Conservation (phyloP, 768 basidiomycete species). For the Psilocybe tampanensis region DNA sequence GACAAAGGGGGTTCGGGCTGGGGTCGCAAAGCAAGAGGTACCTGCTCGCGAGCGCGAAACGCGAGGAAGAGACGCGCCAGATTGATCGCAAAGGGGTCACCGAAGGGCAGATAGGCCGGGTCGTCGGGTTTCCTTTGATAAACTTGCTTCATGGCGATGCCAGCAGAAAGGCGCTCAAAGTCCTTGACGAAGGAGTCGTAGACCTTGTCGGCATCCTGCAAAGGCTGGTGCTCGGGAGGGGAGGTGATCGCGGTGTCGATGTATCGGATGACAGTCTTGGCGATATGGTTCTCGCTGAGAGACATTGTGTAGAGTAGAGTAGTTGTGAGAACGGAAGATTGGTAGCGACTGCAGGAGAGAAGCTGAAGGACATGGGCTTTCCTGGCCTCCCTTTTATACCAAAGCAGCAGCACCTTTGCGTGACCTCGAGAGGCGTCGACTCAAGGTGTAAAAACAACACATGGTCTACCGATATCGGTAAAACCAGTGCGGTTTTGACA, state of each 20-base stretch:
- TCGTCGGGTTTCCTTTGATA: background rate
- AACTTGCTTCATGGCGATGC: background rate
- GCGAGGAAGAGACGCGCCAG: background rate
- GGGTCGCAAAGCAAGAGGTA: background rate
- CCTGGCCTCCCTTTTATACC: background rate
- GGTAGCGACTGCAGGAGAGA: background rate
- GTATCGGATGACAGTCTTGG: constrained; percentile 1
- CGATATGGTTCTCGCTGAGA: background rate
- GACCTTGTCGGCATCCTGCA: background rate
- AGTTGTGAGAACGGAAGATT: background rate
- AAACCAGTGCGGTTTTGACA: too few species aligned
- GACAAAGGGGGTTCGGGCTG: background rate
- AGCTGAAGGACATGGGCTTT: background rate
- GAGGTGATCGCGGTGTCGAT: constrained; percentile 10
- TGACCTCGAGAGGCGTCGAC: too few species aligned
- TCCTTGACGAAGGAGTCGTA: background rate
- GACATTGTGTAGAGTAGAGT: background rate
- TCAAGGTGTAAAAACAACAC: background rate
- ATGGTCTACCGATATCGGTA: too few species aligned
- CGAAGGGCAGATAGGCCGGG: background rate
- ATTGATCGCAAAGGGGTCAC: background rate
- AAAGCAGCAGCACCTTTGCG: too few species aligned
- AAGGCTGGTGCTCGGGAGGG: constrained; percentile 1
- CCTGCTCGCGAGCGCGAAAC: background rate
- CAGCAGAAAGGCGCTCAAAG: background rate